phyloP scores from a whole-genome alignment of 148 eudicot genomes.

The Agrostemma githago region DNA sequence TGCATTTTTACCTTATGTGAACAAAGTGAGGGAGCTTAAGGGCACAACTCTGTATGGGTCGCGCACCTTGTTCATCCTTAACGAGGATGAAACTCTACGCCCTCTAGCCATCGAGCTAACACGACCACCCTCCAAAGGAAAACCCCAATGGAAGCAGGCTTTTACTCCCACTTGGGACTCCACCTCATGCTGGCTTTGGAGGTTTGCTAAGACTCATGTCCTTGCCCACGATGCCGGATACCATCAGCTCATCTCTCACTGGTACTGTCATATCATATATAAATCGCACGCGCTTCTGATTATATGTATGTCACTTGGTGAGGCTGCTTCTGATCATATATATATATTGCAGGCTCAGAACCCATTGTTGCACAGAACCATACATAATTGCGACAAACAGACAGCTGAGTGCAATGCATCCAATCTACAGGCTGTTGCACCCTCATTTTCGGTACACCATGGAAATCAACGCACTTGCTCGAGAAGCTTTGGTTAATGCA shows the following conservation, averaged over 20 bases:
- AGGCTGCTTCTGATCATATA: not conserved
- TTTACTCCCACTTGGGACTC: not conserved
- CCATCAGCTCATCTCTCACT: constrained; percentile 11
- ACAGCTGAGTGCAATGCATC: constrained; percentile 12
- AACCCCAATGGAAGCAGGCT: constrained; percentile 14
- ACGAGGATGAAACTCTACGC: constrained; percentile 33
- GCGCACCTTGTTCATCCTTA: constrained; percentile 57
- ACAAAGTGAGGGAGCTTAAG: constrained; percentile 52
- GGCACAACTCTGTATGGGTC: constrained; percentile 72
- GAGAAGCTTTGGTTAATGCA: constrained; percentile 2
- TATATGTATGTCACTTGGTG: not conserved
- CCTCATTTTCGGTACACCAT: constrained; percentile 10
- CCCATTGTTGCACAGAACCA: constrained; percentile 13
- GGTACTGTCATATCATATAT: not conserved
- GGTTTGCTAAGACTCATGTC: not conserved
- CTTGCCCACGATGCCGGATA: constrained; percentile 12
- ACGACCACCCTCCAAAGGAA: constrained; percentile 43
- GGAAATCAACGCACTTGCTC: constrained; percentile 8
- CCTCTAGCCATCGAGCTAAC: constrained; percentile 66
- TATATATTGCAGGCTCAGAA: not conserved
- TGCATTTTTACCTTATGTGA: constrained; percentile 50
- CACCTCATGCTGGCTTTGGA: not conserved
- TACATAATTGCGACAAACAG: constrained; percentile 11
- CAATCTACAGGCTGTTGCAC: constrained; percentile 3
- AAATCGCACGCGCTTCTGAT: not conserved